These are phyloP conservation scores for Pseudomonodictys pantanalensis DNA, from an alignment of 495 filamentous ascomycete species.

Conservation along the genomic window DNA sequence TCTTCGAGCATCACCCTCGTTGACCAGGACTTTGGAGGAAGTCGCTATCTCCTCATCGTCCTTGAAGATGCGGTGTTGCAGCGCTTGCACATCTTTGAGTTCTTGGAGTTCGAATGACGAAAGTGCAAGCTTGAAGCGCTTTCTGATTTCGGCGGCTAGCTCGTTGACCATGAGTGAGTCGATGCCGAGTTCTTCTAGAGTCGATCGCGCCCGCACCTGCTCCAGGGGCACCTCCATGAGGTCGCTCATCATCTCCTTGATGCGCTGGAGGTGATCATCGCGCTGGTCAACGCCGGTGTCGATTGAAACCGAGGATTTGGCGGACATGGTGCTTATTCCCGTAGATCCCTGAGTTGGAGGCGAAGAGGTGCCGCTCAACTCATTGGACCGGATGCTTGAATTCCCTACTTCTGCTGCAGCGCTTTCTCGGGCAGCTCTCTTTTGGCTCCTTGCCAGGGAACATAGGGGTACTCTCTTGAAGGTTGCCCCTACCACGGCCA, in stretches of 20 bases:
- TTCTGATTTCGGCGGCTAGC: slow-evolving; percentile 2
- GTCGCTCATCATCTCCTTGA: neutral
- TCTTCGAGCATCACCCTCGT: no score
- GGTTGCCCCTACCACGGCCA: neutral
- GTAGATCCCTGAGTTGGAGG: no score
- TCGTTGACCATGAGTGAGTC: slow-evolving; percentile 20
- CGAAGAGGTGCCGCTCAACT: neutral
- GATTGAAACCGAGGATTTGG: no score
- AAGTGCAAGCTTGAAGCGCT: neutral
- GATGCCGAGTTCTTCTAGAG: slow-evolving; percentile 13
- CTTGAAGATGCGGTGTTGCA: slow-evolving; percentile 24
- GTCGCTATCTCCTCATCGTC: no score
- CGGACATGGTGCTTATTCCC: no score
- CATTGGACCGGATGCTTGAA: neutral
- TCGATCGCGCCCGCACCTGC: neutral
- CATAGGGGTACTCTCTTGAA: neutral
- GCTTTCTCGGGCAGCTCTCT: neutral
- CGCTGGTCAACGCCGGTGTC: no score
- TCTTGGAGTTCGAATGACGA: slow-evolving; percentile 29
- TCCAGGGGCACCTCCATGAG: slow-evolving; percentile 33
- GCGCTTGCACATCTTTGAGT: slow-evolving; percentile 38
- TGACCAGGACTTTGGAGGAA: no score
- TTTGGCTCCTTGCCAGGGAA: neutral
- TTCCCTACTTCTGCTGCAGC: no score
- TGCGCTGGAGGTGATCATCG: neutral